Evolutionary conservation across 805 yeast genomes (phyloP), one percentile per base, ranked within the genome.

Genomic region (baker's yeast (Saccharomyces cerevisiae)): DNA sequence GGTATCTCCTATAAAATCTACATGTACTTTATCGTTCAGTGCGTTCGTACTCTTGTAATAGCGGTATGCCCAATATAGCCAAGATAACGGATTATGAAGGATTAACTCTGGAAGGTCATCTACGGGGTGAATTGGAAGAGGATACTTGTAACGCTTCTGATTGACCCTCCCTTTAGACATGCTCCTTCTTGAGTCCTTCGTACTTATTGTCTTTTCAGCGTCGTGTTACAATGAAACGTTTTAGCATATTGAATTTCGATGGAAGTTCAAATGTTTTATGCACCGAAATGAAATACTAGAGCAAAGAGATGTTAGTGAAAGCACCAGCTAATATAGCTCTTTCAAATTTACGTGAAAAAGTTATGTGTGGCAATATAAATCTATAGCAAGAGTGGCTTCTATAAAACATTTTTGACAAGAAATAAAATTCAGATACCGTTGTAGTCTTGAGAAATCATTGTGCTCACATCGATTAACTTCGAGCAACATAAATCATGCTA

Each of bases 371-470:
- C 26, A 26, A n/a, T 41, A 27, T 31, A 30, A 26, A 47, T 47
- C 4, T 17, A 31, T 5, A 21, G 10, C 49, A 47, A 47, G 30
- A 29, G 24, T 29, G 32, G 21, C 22, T 22, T 49, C 13, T 28
- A 14, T 22, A 47, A 14, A 41, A 27, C 6, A n/a, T 27, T n/a
- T 24, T 50, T 11, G 11, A 50, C n/a, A 36, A 21, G n/a, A 24
- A 50, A 17, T 13, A 21, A 29, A 46, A 49, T 29, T 86, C 96
- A 88, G 96, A 88, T 88, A 88, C 96, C 96, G 96, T 88, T 88
- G 95, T 88, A 88, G 96, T 88, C 96, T 84, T 80, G 83, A 79
- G 83, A 79, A 82, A 81, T 80, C 84, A 73, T 67, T 79, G 85
- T 78, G 83, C 87, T 78, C 80, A 81, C 88, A 83, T 66, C 62